Evolutionary conservation across 116 monocot species (phyloP), one percentile per base, ranked within the genome.

Genomic region (Cymodocea nodosa): DNA sequence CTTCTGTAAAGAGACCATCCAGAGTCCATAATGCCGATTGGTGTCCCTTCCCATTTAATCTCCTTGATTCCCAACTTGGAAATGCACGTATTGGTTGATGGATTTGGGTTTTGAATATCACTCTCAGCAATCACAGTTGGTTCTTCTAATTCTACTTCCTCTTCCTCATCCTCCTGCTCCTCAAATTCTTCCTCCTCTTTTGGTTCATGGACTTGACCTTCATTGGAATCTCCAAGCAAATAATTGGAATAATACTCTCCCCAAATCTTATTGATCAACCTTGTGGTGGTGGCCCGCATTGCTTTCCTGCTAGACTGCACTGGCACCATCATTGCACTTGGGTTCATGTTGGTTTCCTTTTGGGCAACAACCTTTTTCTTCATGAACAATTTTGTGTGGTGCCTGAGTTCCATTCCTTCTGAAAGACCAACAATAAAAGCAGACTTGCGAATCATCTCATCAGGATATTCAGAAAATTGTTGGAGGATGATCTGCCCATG

Each of bases 401-500:
- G 81, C 56, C 77, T 85, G 65, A 77, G 59, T 56, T 89, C 83
- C 98, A 98, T 98, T 72, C 84, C 89, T 11, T 67, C 59, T 63
- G 71, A 71, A 71, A 98, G 84, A 40, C 92, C 86, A 75, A 74
- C 68, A 17, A 86, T 75, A 84, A 98, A 98, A 40, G 98, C 73
- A 75, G 80, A 86, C 39, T 83, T 85, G 13, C 71, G 75, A 36
- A 98, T 86, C 39, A 72, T 86, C 35, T 82, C 78, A 74, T 98
- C 98, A 57, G 98, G 98, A 70, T 82, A 98, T 36, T 92, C 98
- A 58, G 85, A 75, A 84, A 98, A 98, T 48, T 86, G 92, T 68
- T 98, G 98, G 50, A 98, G 82, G 57, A 98, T 92, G 59, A 98
- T 98, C 67, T 98, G 98, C 34, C 92, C 98, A 74, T 98, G 98